These are phyloP conservation scores for Leccinellum albellum DNA, from an alignment of 768 basidiomycete genomes.

Conservation along the genomic window DNA sequence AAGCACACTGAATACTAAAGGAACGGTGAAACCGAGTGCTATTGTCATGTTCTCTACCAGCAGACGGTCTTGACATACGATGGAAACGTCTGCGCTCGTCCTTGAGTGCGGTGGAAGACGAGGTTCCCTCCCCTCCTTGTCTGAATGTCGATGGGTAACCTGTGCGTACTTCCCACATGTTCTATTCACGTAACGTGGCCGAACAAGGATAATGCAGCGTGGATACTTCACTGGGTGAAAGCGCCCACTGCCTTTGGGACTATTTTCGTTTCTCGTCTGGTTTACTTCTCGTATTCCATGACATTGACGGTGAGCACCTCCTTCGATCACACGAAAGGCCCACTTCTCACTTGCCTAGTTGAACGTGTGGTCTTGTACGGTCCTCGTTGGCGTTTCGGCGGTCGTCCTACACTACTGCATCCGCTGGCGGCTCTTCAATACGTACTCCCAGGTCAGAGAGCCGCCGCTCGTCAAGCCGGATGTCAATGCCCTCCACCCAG, in stretches of 20 bases:
- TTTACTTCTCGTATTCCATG: conserved; percentile 87
- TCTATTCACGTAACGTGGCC: background rate
- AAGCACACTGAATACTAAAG: background rate
- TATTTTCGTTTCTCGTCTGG: conserved; percentile 74
- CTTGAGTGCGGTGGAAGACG: conserved; percentile 45
- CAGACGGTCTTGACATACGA: conserved; percentile 4
- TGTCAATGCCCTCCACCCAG: conserved; percentile 85
- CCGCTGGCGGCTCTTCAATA: conserved; percentile 74
- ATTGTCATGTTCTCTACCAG: background rate
- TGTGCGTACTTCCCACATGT: conserved; percentile 43
- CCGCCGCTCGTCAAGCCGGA: conserved; percentile 79
- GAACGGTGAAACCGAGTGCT: background rate
- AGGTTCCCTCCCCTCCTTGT: conserved; percentile 66
- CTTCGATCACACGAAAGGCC: background rate
- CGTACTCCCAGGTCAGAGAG: conserved; percentile 73
- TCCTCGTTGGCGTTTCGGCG: conserved; percentile 65
- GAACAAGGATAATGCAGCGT: conserved; percentile 46
- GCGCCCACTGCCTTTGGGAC: conserved; percentile 74
- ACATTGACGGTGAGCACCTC: conserved; percentile 66
- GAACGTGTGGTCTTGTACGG: conserved; percentile 87
- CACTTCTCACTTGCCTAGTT: conserved; percentile 47
- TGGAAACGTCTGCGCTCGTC: conserved; percentile 20
- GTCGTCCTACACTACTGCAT: conserved; percentile 80
- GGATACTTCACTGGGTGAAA: conserved; percentile 77
- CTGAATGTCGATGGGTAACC: conserved; percentile 83